Evolutionary conservation across 2,329 filamentous ascomycete genomes (phyloP).

Genomic region (Phoma sp.): DNA sequence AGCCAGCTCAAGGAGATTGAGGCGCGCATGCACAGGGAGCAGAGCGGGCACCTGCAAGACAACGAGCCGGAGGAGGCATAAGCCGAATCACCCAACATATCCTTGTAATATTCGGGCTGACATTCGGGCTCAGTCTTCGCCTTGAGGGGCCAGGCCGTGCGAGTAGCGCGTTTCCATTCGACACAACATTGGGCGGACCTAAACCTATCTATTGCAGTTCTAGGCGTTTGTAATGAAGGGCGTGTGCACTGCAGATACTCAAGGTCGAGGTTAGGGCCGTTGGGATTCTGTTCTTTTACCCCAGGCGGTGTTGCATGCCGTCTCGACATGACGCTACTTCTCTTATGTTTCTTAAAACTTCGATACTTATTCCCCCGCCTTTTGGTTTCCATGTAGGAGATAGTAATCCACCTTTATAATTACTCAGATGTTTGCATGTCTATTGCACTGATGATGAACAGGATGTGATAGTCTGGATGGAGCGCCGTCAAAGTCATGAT

Average conservation of each 20-base stretch:
- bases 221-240: constrained; percentile 45
- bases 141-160: constrained; percentile 22
- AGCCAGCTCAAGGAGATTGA: constrained; percentile 99
- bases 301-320: constrained; percentile 34
- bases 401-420: constrained; percentile 52
- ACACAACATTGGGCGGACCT: constrained; percentile 29
- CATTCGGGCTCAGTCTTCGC: constrained; percentile 12
- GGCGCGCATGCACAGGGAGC: constrained; percentile 92
- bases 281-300: constrained; percentile 41
- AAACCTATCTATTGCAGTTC: constrained; percentile 38
- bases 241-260: constrained; percentile 36
- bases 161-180: constrained; percentile 39
- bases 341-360: constrained; percentile 52
- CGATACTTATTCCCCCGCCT: constrained; percentile 51
- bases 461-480: not conserved
- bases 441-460: not conserved
- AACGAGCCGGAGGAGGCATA: constrained; percentile 44
- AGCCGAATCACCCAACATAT: constrained; percentile 12
- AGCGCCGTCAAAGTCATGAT: not conserved
- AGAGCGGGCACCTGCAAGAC: constrained; percentile 56
- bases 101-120: constrained; percentile 11
- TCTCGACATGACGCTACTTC: constrained; percentile 47
- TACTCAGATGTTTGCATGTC: constrained; percentile 32
- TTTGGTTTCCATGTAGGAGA: constrained; percentile 49
- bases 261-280: constrained; percentile 31